Conservation (phyloP, 139 green algal species). For the Tetradesmus lagerheimii region DNA sequence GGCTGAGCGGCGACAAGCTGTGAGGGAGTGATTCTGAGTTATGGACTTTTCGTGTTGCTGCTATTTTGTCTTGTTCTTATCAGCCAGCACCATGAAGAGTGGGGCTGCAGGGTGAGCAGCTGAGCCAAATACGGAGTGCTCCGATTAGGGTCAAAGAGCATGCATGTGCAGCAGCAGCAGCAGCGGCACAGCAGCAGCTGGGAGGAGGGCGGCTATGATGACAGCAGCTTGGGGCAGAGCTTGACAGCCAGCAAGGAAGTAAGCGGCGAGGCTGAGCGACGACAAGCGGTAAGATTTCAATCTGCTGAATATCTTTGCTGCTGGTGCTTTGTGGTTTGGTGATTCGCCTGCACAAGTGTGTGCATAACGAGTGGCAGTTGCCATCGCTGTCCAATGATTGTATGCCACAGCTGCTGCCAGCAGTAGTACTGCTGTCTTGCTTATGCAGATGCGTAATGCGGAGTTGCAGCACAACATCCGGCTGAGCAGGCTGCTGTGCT, state of each 20-base stretch:
- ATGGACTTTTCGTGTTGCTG: neutral
- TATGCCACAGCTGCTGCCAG: neutral
- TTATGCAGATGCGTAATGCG: too few species aligned
- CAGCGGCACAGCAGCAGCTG: neutral
- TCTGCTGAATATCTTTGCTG: too few species aligned
- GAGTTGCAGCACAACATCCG: too few species aligned
- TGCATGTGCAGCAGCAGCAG: conserved; percentile 7
- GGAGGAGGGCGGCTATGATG: neutral
- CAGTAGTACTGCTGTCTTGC: too few species aligned
- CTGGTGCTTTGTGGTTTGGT: too few species aligned
- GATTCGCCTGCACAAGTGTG: too few species aligned
- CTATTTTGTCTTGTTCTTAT: neutral
- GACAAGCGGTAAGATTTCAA: conserved; percentile 13
- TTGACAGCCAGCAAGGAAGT: conserved; percentile 48
- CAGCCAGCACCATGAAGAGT: too few species aligned
- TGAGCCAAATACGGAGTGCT: neutral
- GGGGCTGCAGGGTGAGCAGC: neutral
- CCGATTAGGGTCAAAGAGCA: neutral
- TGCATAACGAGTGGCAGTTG: too few species aligned
- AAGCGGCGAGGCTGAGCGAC: conserved; percentile 28
- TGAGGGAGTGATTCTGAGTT: neutral
- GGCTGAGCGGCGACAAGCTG: conserved; percentile 6
- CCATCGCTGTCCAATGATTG: too few species aligned
- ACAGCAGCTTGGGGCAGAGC: conserved; percentile 3
- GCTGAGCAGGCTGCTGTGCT: neutral